Conservation (phyloP, 2,329 filamentous ascomycete species). For the Aspergillus amoenus region DNA sequence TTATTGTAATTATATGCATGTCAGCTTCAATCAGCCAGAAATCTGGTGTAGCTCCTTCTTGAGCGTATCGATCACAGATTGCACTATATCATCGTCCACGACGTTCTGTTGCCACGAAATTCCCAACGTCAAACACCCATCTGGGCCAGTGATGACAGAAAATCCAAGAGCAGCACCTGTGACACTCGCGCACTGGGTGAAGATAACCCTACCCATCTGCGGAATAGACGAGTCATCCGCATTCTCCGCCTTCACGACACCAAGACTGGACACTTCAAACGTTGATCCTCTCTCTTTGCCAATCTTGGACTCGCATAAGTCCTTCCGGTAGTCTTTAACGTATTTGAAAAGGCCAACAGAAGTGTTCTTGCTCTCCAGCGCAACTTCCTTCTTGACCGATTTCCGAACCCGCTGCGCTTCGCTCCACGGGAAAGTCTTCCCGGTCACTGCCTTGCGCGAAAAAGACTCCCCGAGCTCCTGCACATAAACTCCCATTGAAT, state of each 20-base stretch:
- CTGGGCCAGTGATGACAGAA: slow-evolving; percentile 44
- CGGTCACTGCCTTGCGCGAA: slow-evolving; percentile 18
- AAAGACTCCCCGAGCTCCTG: slow-evolving; percentile 35
- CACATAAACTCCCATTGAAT: slow-evolving; percentile 40
- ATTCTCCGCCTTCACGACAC: slow-evolving; percentile 28
- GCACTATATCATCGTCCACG: slow-evolving; percentile 29
- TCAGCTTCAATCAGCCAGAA: not conserved
- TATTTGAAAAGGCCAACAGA: slow-evolving; percentile 40
- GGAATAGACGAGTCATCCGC: slow-evolving; percentile 16
- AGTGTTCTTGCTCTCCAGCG: slow-evolving; percentile 32
- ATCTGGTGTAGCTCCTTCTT: slow-evolving; percentile 17
- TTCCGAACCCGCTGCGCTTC: slow-evolving; percentile 31
- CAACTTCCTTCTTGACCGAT: slow-evolving; percentile 29
- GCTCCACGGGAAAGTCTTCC: slow-evolving; percentile 31
- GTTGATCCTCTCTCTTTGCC: slow-evolving; percentile 39
- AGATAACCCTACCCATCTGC: slow-evolving; percentile 42
- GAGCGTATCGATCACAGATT: slow-evolving; percentile 17
- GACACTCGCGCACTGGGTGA: slow-evolving; percentile 46
- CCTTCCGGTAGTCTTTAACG: slow-evolving; percentile 39
- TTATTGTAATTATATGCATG: not conserved
- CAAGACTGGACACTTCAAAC: slow-evolving; percentile 51
- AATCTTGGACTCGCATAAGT: slow-evolving; percentile 36
- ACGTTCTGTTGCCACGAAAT: slow-evolving; percentile 44
- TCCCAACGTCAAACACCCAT: slow-evolving; percentile 43
- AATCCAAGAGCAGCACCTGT: slow-evolving; percentile 39